Evolutionary conservation across 2,329 filamentous ascomycete species (phyloP).

Genomic region (Colletotrichum destructivum): DNA sequence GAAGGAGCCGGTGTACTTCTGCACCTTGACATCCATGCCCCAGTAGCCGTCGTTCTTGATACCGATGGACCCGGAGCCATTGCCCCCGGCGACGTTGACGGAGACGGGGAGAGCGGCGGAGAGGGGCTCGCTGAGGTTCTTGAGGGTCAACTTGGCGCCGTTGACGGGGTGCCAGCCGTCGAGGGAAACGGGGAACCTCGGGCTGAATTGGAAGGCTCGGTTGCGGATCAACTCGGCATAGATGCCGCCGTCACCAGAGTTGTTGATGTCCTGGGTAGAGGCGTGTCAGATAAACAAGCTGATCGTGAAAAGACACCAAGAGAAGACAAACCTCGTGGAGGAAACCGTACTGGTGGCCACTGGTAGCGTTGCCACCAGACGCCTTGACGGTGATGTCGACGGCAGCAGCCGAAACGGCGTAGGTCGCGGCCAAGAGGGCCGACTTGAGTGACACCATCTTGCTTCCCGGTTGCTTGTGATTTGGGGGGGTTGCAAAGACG

Average conservation of each 20-base stretch:
- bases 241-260: conserved; percentile 80
- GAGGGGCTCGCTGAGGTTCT: conserved; percentile 62
- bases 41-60: conserved; percentile 70
- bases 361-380: conserved; percentile 59
- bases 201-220: conserved; percentile 75
- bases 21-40: conserved; percentile 67
- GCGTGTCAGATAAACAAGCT: not conserved
- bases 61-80: conserved; percentile 56
- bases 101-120: conserved; percentile 68
- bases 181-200: conserved; percentile 59
- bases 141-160: conserved; percentile 61
- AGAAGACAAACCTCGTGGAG: conserved; percentile 57
- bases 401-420: conserved; percentile 47
- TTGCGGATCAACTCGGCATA: conserved; percentile 81
- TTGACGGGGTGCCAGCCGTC: conserved; percentile 62
- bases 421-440: conserved; percentile 43
- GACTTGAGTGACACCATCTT: conserved; percentile 42
- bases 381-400: conserved; percentile 60
- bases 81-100: conserved; percentile 59
- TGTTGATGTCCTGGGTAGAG: conserved; percentile 69
- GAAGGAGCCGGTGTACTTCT: conserved; percentile 66
- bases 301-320: not conserved
- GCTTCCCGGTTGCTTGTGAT: conserved; percentile 26
- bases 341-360: conserved; percentile 62
- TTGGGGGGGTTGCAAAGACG: conserved; percentile 28